These are phyloP conservation scores for Musa acuminata DNA, from an alignment of 176 grass and related monocot species.

Conservation along the genomic window DNA sequence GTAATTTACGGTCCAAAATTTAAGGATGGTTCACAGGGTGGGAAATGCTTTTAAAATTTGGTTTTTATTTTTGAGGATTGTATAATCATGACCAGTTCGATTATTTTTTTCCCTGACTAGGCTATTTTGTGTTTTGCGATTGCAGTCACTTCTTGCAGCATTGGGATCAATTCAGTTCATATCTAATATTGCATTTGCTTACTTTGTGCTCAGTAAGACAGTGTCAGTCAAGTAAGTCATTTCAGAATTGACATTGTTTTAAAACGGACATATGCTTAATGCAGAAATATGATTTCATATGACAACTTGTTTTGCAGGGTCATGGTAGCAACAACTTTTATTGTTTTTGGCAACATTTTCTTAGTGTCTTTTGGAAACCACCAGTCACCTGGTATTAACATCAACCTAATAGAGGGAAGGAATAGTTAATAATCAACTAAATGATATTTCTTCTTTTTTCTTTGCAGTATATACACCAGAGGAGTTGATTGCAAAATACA, in stretches of 20 bases:
- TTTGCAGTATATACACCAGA: conserved; percentile 83
- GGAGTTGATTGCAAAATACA: conserved; percentile 79
- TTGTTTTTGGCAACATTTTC: conserved; percentile 90
- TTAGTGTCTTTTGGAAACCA: conserved; percentile 98
- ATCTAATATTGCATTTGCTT: conserved; percentile 96
- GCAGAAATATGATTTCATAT: conserved; percentile 6
- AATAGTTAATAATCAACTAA: conserved; percentile 25
- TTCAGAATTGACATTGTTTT: conserved; percentile 26
- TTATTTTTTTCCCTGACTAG: conserved; percentile 15
- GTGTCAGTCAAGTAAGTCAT: conserved; percentile 75
- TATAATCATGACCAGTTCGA: neutral
- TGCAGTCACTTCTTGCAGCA: conserved; percentile 98
- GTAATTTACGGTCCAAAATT: too few relatives aligned
- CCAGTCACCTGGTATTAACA: conserved; percentile 78
- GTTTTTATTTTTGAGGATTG: too few relatives aligned
- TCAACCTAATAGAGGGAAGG: conserved; percentile 1
- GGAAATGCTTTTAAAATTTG: too few relatives aligned
- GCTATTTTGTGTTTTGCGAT: conserved; percentile 29
- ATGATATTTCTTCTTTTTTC: conserved; percentile 9
- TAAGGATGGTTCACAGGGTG: too few relatives aligned
- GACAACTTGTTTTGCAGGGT: conserved; percentile 52
- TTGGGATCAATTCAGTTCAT: conserved; percentile 97
- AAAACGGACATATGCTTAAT: neutral
- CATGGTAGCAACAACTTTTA: conserved; percentile 85
- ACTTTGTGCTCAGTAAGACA: conserved; percentile 87